phyloP scores from a whole-genome alignment of 768 basidiomycete species.

The Rhodotorula diobovata region DNA sequence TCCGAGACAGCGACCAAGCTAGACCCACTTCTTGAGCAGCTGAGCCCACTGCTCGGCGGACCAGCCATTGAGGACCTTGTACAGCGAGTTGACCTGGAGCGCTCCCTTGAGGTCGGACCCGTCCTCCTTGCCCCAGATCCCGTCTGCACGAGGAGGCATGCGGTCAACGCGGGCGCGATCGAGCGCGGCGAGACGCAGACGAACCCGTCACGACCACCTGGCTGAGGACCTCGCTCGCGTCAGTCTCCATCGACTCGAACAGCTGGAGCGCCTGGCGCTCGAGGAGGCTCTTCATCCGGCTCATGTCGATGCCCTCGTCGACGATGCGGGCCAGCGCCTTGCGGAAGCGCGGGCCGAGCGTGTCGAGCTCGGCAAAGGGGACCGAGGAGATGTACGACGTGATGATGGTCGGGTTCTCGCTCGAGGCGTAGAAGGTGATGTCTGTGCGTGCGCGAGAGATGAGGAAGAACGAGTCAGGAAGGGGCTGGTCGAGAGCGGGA shows the following conservation, averaged over 20 bases:
- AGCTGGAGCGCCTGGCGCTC: conserved; percentile 76
- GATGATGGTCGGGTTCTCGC: conserved; percentile 65
- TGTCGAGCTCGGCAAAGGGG: conserved; percentile 70
- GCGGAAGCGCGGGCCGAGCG: conserved; percentile 64
- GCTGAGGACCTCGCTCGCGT: conserved; percentile 74
- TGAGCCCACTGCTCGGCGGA: conserved; percentile 67
- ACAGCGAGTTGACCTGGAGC: conserved; percentile 75
- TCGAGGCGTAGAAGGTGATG: conserved; percentile 76
- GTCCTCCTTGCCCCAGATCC: conserved; percentile 76
- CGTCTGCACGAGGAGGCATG: conserved; percentile 49
- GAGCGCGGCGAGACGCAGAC: background rate
- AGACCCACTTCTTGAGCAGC: conserved; percentile 65
- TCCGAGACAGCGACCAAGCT: too few relatives aligned
- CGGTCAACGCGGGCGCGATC: too few relatives aligned
- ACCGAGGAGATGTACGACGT: conserved; percentile 77
- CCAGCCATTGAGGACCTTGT: conserved; percentile 65
- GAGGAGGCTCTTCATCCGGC: conserved; percentile 78
- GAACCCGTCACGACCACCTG: conserved; percentile 59
- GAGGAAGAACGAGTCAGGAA: background rate
- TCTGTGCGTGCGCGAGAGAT: conserved; percentile 32
- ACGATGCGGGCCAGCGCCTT: conserved; percentile 66
- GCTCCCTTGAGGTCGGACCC: conserved; percentile 69
- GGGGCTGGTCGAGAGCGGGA: background rate
- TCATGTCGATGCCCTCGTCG: conserved; percentile 77
- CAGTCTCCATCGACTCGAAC: conserved; percentile 74